Conservation (phyloP, 2,329 filamentous ascomycete species). For the Polychaeton citri region DNA sequence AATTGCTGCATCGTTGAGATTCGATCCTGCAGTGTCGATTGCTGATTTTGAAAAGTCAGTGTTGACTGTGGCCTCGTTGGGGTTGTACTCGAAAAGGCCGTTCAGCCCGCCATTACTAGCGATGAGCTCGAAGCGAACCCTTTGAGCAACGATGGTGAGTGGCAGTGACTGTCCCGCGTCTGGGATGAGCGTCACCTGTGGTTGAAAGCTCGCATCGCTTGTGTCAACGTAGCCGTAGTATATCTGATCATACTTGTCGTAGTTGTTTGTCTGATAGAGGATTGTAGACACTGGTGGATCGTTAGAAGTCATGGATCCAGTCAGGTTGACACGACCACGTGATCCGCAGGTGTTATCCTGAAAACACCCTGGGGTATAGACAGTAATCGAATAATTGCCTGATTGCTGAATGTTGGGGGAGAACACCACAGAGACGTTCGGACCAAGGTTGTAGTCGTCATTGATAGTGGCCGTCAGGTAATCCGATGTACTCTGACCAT, state of each 20-base stretch:
- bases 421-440: conserved; percentile 59
- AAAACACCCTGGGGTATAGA: conserved; percentile 85
- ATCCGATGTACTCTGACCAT: conserved; percentile 55
- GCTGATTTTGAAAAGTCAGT: conserved; percentile 57
- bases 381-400: conserved; percentile 78
- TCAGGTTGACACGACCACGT: conserved; percentile 73
- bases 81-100: conserved; percentile 80
- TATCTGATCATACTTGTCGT: conserved; percentile 90
- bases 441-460: conserved; percentile 24
- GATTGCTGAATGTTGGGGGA: conserved; percentile 73
- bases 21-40: conserved; percentile 62
- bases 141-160: conserved; percentile 77
- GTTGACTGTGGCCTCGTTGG: conserved; percentile 44
- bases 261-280: conserved; percentile 84
- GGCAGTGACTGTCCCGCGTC: conserved; percentile 48
- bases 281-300: conserved; percentile 42
- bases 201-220: conserved; percentile 58
- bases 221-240: conserved; percentile 77
- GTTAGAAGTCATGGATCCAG: conserved; percentile 47
- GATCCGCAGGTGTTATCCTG: conserved; percentile 63
- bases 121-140: conserved; percentile 63
- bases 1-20: conserved; percentile 52
- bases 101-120: conserved; percentile 71
- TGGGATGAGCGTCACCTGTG: conserved; percentile 65
- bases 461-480: conserved; percentile 63